Evolutionary conservation across 306 rosid species (phyloP).

Genomic region (Cucumis sativus): DNA sequence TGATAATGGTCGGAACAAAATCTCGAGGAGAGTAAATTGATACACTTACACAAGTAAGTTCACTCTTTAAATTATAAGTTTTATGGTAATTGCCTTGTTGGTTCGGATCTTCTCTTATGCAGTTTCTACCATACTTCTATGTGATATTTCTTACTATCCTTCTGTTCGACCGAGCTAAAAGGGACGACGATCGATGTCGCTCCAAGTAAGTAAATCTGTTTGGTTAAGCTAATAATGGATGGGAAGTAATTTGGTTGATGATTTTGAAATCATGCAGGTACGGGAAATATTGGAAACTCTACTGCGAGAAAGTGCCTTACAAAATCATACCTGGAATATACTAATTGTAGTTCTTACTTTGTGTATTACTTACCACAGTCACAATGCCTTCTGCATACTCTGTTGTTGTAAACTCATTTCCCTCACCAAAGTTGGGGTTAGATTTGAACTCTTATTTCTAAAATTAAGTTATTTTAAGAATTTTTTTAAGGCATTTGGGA

Average conservation of each 20-base stretch:
- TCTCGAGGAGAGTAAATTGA: too few species aligned
- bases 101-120: constrained; percentile 17
- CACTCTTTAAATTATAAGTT: too few species aligned
- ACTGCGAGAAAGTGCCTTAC: constrained; percentile 69
- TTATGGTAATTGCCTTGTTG: neutral
- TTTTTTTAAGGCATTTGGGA: too few species aligned
- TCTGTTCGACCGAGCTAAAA: constrained; percentile 86
- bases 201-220: constrained; percentile 64
- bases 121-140: constrained; percentile 90
- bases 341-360: constrained; percentile 11
- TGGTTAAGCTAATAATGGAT: neutral
- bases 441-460: neutral
- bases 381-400: neutral
- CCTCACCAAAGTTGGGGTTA: neutral
- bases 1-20: too few species aligned
- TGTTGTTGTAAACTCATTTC: neutral
- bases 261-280: constrained; percentile 49
- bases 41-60: too few species aligned
- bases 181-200: constrained; percentile 88
- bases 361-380: neutral
- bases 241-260: neutral
- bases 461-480: neutral
- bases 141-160: constrained; percentile 82
- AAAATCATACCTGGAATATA: constrained; percentile 78
- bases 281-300: constrained; percentile 79